Conservation (phyloP, 2,329 filamentous ascomycete species). For the Aspergillus alliaceus region DNA sequence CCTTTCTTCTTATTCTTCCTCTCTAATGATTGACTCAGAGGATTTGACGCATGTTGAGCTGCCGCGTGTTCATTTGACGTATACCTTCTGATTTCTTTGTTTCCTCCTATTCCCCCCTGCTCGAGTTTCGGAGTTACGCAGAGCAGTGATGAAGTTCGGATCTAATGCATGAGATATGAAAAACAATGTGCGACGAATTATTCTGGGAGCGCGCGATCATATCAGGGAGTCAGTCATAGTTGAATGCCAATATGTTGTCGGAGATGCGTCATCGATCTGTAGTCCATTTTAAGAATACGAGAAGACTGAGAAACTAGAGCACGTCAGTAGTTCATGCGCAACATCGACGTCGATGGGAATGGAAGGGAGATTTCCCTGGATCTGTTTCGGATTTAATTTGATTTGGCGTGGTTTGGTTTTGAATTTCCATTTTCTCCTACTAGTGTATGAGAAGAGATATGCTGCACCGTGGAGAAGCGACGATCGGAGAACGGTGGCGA, state of each 20-base stretch:
- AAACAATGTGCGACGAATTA: conserved; percentile 18
- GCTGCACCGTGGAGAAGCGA: not conserved
- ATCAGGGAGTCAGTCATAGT: not conserved
- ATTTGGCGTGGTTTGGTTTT: not conserved
- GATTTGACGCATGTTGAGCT: conserved; percentile 17
- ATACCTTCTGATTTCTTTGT: conserved; percentile 14
- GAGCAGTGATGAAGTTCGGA: conserved; percentile 22
- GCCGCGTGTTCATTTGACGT: conserved; percentile 14
- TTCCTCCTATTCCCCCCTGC: conserved; percentile 3
- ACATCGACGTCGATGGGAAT: too few relatives aligned
- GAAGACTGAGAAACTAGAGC: not conserved
- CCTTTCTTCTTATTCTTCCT: conserved; percentile 20
- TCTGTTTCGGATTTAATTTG: not conserved
- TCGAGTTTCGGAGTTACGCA: conserved; percentile 9
- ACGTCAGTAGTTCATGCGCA: not conserved
- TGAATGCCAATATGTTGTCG: not conserved
- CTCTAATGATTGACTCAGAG: conserved; percentile 18
- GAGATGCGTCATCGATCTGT: not conserved
- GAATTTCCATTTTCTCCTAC: not conserved
- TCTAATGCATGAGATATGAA: conserved; percentile 25
- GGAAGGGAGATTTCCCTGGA: too few relatives aligned
- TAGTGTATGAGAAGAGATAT: too few relatives aligned
- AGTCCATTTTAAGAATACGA: too few relatives aligned
- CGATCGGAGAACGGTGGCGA: not conserved
- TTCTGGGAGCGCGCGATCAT: conserved; percentile 1